Evolutionary conservation across 805 yeast species (phyloP).

Genomic region (Zygosaccharomyces bailii): DNA sequence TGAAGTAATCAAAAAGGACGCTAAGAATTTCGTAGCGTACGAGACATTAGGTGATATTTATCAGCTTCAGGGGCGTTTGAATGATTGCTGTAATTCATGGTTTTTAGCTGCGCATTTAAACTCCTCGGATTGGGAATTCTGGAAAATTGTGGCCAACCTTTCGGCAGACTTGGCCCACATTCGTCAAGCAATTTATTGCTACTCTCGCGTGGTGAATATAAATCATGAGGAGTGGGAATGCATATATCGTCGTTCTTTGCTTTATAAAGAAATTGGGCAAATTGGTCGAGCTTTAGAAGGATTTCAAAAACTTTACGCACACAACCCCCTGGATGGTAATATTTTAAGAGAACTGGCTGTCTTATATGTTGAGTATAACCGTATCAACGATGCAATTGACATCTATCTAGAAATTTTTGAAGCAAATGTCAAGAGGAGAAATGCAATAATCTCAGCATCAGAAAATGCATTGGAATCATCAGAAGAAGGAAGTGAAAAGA

Average conservation of each 20-base stretch:
- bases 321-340: conserved; percentile 56
- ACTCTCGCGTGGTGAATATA: conserved; percentile 57
- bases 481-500: conserved; percentile 27
- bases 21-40: conserved; percentile 77
- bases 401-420: conserved; percentile 63
- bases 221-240: conserved; percentile 50
- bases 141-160: conserved; percentile 72
- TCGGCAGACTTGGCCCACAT: conserved; percentile 62
- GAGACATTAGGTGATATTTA: conserved; percentile 85
- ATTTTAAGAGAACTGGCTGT: conserved; percentile 61
- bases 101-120: conserved; percentile 74
- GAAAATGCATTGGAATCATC: conserved; percentile 35
- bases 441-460: conserved; percentile 30
- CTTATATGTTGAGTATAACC: conserved; percentile 45
- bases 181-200: conserved; percentile 78
- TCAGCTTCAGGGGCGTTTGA: conserved; percentile 57
- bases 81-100: conserved; percentile 80
- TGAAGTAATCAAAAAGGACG: conserved; percentile 74
- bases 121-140: conserved; percentile 70
- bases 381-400: conserved; percentile 71
- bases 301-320: conserved; percentile 53
- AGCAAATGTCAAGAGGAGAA: conserved; percentile 48
- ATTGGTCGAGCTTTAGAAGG: conserved; percentile 72
- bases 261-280: conserved; percentile 64
- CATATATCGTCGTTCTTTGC: conserved; percentile 59